Evolutionary conservation across 1,284 basidiomycete species (phyloP).

Genomic region (Boletus sp.): DNA sequence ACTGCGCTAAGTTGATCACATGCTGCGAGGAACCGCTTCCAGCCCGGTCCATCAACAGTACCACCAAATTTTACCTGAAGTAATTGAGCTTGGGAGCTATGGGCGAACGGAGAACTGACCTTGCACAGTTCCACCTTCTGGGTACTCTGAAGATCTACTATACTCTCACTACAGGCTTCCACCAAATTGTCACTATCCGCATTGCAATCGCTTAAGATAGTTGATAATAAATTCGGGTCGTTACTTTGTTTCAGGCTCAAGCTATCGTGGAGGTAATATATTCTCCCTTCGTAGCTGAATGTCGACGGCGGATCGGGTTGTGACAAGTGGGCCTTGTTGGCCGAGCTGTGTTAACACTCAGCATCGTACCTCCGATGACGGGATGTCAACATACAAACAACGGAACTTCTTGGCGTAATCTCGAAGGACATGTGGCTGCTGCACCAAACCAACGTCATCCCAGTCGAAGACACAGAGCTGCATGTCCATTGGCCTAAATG

Average conservation of each 20-base stretch:
- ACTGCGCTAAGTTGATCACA: conserved; percentile 47
- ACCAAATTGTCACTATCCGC: conserved; percentile 16
- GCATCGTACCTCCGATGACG: neutral
- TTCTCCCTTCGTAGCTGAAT: conserved; percentile 37
- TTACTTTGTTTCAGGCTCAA: conserved; percentile 47
- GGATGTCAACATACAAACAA: conserved; percentile 42
- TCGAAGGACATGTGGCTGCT: conserved; percentile 42
- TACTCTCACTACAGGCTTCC: conserved; percentile 39
- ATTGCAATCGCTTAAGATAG: neutral
- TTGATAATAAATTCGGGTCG: conserved; percentile 26
- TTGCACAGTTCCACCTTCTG: conserved; percentile 51
- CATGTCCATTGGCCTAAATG: conserved; percentile 47
- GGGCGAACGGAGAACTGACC: conserved; percentile 35
- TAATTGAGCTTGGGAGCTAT: conserved; percentile 3
- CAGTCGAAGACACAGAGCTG: conserved; percentile 43
- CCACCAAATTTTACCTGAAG: conserved; percentile 47
- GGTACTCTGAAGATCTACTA: conserved; percentile 53
- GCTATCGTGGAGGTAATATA: conserved; percentile 50
- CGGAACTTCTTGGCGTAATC: conserved; percentile 41
- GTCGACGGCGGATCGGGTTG: conserved; percentile 53
- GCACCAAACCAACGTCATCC: conserved; percentile 23
- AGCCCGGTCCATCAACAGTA: conserved; percentile 38
- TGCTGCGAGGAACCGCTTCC: conserved; percentile 49
- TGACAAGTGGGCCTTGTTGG: conserved; percentile 25
- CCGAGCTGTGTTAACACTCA: conserved; percentile 24